These are phyloP conservation scores for Paracamarosporium sp. DNA, from an alignment of 2,329 filamentous ascomycete genomes.

Conservation along the genomic window DNA sequence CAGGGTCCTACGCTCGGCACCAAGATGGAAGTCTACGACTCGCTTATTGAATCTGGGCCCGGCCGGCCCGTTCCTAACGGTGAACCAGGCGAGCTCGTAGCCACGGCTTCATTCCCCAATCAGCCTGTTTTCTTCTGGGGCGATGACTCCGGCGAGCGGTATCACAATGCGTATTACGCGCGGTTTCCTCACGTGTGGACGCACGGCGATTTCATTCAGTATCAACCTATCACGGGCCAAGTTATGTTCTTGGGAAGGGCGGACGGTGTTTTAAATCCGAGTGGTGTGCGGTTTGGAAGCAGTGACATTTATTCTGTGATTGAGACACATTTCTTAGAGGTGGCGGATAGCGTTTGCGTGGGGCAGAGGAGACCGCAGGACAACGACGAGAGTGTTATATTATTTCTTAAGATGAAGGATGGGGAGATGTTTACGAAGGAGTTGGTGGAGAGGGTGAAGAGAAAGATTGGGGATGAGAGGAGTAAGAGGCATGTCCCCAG, in stretches of 20 bases:
- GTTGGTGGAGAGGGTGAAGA: constrained; percentile 67
- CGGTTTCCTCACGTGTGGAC: constrained; percentile 72
- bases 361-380: constrained; percentile 73
- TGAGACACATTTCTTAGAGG: constrained; percentile 68
- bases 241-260: constrained; percentile 72
- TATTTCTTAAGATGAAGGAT: constrained; percentile 67
- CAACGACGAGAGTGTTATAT: constrained; percentile 63
- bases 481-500: constrained; percentile 78
- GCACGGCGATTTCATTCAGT: constrained; percentile 79
- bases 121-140: constrained; percentile 65
- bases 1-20: constrained; percentile 62
- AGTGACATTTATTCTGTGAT: constrained; percentile 81
- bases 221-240: constrained; percentile 71
- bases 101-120: constrained; percentile 74
- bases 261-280: constrained; percentile 82
- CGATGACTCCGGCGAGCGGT: constrained; percentile 49
- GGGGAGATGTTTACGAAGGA: constrained; percentile 62
- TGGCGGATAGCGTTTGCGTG: constrained; percentile 79
- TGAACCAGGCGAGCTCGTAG: constrained; percentile 77
- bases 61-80: constrained; percentile 65
- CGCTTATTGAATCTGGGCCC: constrained; percentile 51
- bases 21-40: constrained; percentile 67
- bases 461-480: constrained; percentile 69
- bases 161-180: constrained; percentile 55
- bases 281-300: constrained; percentile 78